phyloP scores from a whole-genome alignment of 2,329 filamentous ascomycete species.

The Cladophialophora yegresii region DNA sequence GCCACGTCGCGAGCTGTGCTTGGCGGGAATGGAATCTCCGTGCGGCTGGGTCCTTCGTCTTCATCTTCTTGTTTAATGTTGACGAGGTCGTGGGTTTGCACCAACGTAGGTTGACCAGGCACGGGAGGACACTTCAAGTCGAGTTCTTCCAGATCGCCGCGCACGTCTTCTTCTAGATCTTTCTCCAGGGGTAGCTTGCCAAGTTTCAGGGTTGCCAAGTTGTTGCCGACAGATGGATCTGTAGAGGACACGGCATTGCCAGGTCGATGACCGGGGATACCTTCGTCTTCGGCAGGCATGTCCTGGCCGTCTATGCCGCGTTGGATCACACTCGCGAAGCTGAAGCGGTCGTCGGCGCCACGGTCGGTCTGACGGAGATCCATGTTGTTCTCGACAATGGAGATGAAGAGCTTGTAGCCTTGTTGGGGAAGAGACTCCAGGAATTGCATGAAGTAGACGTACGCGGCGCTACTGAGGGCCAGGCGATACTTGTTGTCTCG shows the following conservation, averaged over 20 bases:
- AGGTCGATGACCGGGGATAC: slow-evolving; percentile 67
- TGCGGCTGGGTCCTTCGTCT: slow-evolving; percentile 74
- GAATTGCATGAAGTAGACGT: slow-evolving; percentile 80
- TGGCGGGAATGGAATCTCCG: slow-evolving; percentile 81
- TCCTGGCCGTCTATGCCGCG: slow-evolving; percentile 57
- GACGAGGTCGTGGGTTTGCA: slow-evolving; percentile 85
- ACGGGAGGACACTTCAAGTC: slow-evolving; percentile 74
- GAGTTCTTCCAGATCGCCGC: slow-evolving; percentile 81
- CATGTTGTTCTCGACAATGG: slow-evolving; percentile 66
- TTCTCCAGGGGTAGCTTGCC: slow-evolving; percentile 81
- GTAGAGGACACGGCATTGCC: slow-evolving; percentile 63
- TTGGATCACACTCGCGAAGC: slow-evolving; percentile 61
- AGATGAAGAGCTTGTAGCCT: slow-evolving; percentile 75
- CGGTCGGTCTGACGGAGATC: slow-evolving; percentile 63
- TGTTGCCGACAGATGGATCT: slow-evolving; percentile 59
- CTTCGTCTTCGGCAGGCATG: slow-evolving; percentile 67
- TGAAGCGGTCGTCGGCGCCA: slow-evolving; percentile 58
- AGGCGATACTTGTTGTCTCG: slow-evolving; percentile 84
- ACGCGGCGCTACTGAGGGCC: slow-evolving; percentile 82
- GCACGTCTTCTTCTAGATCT: slow-evolving; percentile 79
- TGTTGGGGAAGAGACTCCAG: slow-evolving; percentile 82
- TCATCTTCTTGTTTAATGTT: slow-evolving; percentile 82
- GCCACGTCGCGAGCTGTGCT: slow-evolving; percentile 87
- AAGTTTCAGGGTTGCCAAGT: slow-evolving; percentile 67
- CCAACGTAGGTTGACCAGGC: slow-evolving; percentile 69